phyloP scores from a whole-genome alignment of 2,329 filamentous ascomycete species.

The Sarocladium strictum region DNA sequence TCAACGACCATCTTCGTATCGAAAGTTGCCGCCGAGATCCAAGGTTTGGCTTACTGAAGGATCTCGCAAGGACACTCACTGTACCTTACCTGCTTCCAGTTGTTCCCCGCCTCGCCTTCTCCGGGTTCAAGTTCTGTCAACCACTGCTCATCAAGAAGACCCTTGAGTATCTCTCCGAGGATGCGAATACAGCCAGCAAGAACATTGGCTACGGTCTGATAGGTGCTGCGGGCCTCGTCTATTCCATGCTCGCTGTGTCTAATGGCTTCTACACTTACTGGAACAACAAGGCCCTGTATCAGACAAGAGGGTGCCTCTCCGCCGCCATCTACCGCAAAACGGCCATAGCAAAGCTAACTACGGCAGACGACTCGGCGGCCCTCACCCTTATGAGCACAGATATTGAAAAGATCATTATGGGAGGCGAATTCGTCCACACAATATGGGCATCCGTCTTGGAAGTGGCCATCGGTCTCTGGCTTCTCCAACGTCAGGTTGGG shows the following conservation, averaged over 20 bases:
- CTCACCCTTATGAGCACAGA: constrained; percentile 44
- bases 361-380: constrained; percentile 31
- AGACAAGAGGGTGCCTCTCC: constrained; percentile 27
- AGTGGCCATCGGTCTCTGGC: constrained; percentile 37
- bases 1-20: constrained; percentile 16
- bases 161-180: constrained; percentile 24
- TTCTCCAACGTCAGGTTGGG: constrained; percentile 41
- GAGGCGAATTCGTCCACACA: constrained; percentile 30
- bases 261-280: constrained; percentile 33
- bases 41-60: constrained; percentile 23
- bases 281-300: constrained; percentile 24
- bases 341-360: constrained; percentile 22
- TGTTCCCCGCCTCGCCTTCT: constrained; percentile 28
- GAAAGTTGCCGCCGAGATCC: constrained; percentile 18
- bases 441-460: constrained; percentile 35
- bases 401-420: constrained; percentile 33
- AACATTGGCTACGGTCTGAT: constrained; percentile 36
- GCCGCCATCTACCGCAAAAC: constrained; percentile 29
- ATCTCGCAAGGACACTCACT: constrained; percentile 23
- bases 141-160: constrained; percentile 36
- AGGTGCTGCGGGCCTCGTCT: constrained; percentile 33
- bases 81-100: constrained; percentile 28
- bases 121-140: constrained; percentile 36
- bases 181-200: constrained; percentile 10
- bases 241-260: constrained; percentile 33